Conservation (phyloP, 2,329 filamentous ascomycete species). For the Claviceps arundinis region DNA sequence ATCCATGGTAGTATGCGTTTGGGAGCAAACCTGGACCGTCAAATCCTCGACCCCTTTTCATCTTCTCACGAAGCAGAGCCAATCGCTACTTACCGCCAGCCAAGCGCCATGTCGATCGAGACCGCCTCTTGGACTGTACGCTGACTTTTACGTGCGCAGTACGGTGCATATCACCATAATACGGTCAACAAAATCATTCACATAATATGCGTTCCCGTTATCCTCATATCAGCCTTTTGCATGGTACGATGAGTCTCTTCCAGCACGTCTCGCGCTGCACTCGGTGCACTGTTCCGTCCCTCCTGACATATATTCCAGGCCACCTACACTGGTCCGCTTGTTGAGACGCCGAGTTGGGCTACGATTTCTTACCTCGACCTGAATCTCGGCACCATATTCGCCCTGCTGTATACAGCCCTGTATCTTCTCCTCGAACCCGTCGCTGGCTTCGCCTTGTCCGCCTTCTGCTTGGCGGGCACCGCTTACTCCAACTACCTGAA, state of each 20-base stretch:
- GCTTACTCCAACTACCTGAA: slow-evolving; percentile 66
- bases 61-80: not conserved
- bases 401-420: slow-evolving; percentile 58
- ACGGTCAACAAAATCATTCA: slow-evolving; percentile 66
- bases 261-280: slow-evolving; percentile 1
- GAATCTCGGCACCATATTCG: slow-evolving; percentile 51
- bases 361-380: slow-evolving; percentile 53
- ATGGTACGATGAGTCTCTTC: slow-evolving; percentile 39
- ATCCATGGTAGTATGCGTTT: not conserved
- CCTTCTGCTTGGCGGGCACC: slow-evolving; percentile 62
- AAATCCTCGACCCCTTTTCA: not conserved
- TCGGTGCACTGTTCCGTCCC: not conserved
- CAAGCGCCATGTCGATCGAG: not conserved
- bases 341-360: slow-evolving; percentile 52
- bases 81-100: not conserved
- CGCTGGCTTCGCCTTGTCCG: slow-evolving; percentile 64
- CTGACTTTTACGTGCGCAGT: slow-evolving; percentile 33
- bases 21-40: not conserved
- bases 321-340: slow-evolving; percentile 48
- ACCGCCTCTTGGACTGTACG: not conserved
- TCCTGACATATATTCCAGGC: slow-evolving; percentile 27
- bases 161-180: slow-evolving; percentile 74
- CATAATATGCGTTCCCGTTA: slow-evolving; percentile 64
- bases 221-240: slow-evolving; percentile 57
- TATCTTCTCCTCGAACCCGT: slow-evolving; percentile 93